These are phyloP conservation scores for Aspergillus ustus DNA, from an alignment of 2,329 filamentous ascomycete genomes.

Conservation along the genomic window DNA sequence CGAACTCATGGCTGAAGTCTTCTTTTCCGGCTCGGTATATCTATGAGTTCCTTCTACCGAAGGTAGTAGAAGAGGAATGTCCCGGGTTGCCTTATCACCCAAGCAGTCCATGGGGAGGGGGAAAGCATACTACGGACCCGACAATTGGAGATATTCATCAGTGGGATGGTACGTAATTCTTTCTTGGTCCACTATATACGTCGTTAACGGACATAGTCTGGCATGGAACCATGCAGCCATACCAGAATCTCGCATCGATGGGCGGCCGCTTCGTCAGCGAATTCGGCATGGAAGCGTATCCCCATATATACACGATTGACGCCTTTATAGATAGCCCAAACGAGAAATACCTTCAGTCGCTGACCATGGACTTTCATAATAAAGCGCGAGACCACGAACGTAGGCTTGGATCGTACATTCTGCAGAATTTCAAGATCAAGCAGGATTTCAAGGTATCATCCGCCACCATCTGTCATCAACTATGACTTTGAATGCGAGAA, in stretches of 20 bases:
- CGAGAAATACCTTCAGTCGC: constrained; percentile 81
- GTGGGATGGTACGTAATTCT: constrained; percentile 70
- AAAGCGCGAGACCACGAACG: constrained; percentile 90
- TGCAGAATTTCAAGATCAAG: constrained; percentile 77
- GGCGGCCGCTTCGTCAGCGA: constrained; percentile 89
- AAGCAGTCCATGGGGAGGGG: constrained; percentile 84
- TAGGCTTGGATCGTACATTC: constrained; percentile 82
- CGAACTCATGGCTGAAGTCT: constrained; percentile 82
- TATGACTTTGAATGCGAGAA: constrained; percentile 29
- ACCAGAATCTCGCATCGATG: constrained; percentile 85
- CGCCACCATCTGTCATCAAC: background rate
- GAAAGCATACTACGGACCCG: constrained; percentile 72
- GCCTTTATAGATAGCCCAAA: constrained; percentile 72
- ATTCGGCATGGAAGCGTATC: constrained; percentile 94
- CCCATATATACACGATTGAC: constrained; percentile 81
- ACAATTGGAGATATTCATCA: constrained; percentile 91
- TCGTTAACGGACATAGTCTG: constrained; percentile 62
- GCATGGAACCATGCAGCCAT: constrained; percentile 90
- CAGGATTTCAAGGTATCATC: constrained; percentile 60
- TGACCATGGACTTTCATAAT: constrained; percentile 92
- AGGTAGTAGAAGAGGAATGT: constrained; percentile 70
- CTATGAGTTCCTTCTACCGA: constrained; percentile 84
- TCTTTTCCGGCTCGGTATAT: constrained; percentile 91
- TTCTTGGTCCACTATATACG: constrained; percentile 5
- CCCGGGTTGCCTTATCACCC: constrained; percentile 76